Conservation (phyloP, 2,329 filamentous ascomycete genomes). For the Monosporascus sp. region DNA sequence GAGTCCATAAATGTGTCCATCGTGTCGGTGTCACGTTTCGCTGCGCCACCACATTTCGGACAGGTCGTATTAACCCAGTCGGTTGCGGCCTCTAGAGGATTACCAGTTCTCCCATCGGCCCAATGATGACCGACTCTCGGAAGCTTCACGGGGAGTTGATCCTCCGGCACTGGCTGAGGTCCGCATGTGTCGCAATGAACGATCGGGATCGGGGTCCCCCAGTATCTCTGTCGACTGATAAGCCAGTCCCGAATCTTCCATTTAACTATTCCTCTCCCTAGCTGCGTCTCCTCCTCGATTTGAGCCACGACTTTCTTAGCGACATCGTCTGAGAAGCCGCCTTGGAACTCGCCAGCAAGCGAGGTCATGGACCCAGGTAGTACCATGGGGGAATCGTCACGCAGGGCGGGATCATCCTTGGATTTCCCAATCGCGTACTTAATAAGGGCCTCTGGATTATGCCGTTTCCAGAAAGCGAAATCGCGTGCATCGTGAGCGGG, state of each 20-base stretch:
- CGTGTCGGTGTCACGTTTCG: conserved; percentile 82
- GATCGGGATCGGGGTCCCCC: conserved; percentile 87
- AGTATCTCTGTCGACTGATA: conserved; percentile 87
- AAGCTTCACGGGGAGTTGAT: conserved; percentile 71
- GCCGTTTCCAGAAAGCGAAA: conserved; percentile 72
- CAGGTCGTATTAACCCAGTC: conserved; percentile 73
- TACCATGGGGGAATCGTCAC: conserved; percentile 51
- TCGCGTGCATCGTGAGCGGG: conserved; percentile 80
- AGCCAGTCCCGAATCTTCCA: conserved; percentile 88
- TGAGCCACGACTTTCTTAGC: conserved; percentile 54
- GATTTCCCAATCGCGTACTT: conserved; percentile 56
- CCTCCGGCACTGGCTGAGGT: conserved; percentile 68
- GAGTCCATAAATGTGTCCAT: conserved; percentile 98
- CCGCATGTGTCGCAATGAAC: conserved; percentile 76
- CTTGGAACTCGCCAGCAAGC: conserved; percentile 59
- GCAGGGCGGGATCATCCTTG: conserved; percentile 40
- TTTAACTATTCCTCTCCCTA: conserved; percentile 61
- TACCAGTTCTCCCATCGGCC: conserved; percentile 65
- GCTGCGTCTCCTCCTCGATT: conserved; percentile 44
- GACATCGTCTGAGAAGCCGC: conserved; percentile 58
- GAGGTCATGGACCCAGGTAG: conserved; percentile 63
- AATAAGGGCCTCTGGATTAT: conserved; percentile 56
- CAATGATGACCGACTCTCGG: conserved; percentile 66
- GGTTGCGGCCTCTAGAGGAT: conserved; percentile 66
- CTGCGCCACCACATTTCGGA: conserved; percentile 64